A percentile compares a stretch with the other conserved stretches of the same genome.
Conservation (phyloP, 352 stramenopile species). For the Globisporangium mamillatum region DNA sequence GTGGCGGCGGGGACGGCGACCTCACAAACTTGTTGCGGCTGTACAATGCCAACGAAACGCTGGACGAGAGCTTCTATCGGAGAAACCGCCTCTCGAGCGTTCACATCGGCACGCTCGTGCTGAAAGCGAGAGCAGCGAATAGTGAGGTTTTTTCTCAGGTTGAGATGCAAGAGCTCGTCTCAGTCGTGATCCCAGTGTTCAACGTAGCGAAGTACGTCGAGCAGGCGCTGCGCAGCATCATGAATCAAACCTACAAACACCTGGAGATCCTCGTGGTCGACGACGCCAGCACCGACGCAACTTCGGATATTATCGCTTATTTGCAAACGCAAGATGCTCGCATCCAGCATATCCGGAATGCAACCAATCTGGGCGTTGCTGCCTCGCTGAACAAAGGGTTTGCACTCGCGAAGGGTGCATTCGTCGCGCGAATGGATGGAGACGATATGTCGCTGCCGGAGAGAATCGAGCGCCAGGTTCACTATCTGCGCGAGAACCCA, state of each 20-base stretch:
- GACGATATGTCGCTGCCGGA: slow-evolving; percentile 70
- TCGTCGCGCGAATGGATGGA: slow-evolving; percentile 84
- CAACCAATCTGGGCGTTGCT: slow-evolving; percentile 52
- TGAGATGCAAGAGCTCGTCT: slow-evolving; percentile 27
- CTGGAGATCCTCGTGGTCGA: slow-evolving; percentile 75
- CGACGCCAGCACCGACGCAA: slow-evolving; percentile 57
- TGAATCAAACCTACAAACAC: slow-evolving; percentile 33
- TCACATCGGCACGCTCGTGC: slow-evolving; percentile 74
- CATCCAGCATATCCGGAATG: slow-evolving; percentile 43
- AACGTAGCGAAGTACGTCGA: slow-evolving; percentile 42
- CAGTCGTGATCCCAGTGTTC: slow-evolving; percentile 76
- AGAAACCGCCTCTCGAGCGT: slow-evolving; percentile 57
- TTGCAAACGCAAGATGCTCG: slow-evolving; percentile 38
- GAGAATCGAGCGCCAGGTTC: slow-evolving; percentile 55
- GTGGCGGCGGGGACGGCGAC: slow-evolving; percentile 20
- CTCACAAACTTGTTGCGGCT: slow-evolving; percentile 29
- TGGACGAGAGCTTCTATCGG: slow-evolving; percentile 63
- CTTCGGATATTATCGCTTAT: slow-evolving; percentile 33
- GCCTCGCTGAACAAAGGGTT: slow-evolving; percentile 73
- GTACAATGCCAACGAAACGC: slow-evolving; percentile 30
- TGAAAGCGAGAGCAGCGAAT: slow-evolving; percentile 15
- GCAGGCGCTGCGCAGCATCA: slow-evolving; percentile 44
- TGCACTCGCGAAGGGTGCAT: slow-evolving; percentile 33
- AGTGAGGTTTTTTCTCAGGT: too few relatives aligned
- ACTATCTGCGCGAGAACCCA: slow-evolving; percentile 35